Evolutionary conservation across 345 rosid genomes (phyloP).

Genomic region (Cochlearia excelsa): DNA sequence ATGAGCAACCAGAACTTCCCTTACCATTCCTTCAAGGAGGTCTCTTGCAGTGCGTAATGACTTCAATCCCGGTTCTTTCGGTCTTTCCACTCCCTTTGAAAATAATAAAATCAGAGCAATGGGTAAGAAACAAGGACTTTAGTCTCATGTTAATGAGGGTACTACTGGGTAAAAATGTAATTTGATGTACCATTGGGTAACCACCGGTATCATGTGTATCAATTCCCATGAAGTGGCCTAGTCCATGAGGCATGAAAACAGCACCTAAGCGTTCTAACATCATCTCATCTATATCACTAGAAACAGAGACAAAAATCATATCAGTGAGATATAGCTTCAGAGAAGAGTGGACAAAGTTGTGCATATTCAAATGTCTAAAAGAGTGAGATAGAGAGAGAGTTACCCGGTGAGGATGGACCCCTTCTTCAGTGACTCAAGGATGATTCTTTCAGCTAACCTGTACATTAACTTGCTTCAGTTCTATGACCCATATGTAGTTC

Average conservation of each 20-base stretch:
- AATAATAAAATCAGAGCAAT: slow-evolving; percentile 6
- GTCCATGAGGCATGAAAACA: slow-evolving; percentile 94
- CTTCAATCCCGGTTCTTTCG: slow-evolving; percentile 69
- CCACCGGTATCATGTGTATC: slow-evolving; percentile 98
- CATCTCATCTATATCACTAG: slow-evolving; percentile 75
- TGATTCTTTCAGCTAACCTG: slow-evolving; percentile 81
- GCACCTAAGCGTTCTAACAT: slow-evolving; percentile 77
- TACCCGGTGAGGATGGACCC: slow-evolving; percentile 73
- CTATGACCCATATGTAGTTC: slow-evolving; percentile 2
- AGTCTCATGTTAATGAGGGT: slow-evolving; percentile 6
- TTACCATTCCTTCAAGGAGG: slow-evolving; percentile 83
- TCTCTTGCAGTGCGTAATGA: slow-evolving; percentile 72
- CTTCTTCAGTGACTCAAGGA: slow-evolving; percentile 67
- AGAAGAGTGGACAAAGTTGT: slow-evolving; percentile 3
- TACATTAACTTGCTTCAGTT: slow-evolving; percentile 27
- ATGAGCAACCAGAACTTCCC: neutral
- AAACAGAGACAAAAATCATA: slow-evolving; percentile 9
- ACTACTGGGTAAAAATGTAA: neutral
- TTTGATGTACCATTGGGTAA: slow-evolving; percentile 54
- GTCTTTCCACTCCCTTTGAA: slow-evolving; percentile 66
- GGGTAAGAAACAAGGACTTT: slow-evolving; percentile 1
- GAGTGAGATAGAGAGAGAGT: slow-evolving; percentile 30
- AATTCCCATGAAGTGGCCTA: slow-evolving; percentile 88
- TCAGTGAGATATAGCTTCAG: slow-evolving; percentile 1
- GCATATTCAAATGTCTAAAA: neutral